Base-by-base conservation (phyloP, 805 yeast genomes). In the Ogataea allantospora region DNA sequence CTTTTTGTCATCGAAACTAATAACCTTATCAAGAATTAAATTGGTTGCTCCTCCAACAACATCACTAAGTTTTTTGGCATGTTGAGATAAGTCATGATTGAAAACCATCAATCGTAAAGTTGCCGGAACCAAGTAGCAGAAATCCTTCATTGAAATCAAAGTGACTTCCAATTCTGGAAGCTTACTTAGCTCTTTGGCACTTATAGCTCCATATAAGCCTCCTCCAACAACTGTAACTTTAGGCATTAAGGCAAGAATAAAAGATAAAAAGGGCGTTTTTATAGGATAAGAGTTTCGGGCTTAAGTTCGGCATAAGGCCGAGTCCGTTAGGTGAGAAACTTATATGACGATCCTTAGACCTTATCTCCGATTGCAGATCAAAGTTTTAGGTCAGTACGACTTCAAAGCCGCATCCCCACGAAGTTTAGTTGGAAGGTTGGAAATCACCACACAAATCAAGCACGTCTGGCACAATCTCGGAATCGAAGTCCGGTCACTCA, bases 21-120 rank as follows among this genome's bases (percentile, higher is more conserved):
- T 40, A 3, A 44, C 58, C 21, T 42, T 43, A 30, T 54, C 57
- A 14, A 43, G 30, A 6, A 59, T 30, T 4, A 59, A 7, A 10
- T 53, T 53, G 4, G 61, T 49, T 1, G 38, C 30, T 3, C 33
- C 25, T 21, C 53, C 47, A 3, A 57, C 15, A 1, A 53, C 33
- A 3, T 53, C 48, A 8, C 30, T 38, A 20, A 62, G 22, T 10
- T 52, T 51, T 6, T 13, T 26, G 12, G 44, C 8, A 17, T 32
- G 32, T 17, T 25, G 26, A 6, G 28, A 12, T 14, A 42, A 19
- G n/a, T 38, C 48, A 14, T 42, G 38, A 10, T 30, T 26, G 14
- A n/a, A n/a, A n/a, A 43, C 20, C 9, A 47, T 17, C 15, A 38
- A 15, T 32, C 57, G 42, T 1, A 43, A 38, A 19, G 29, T 30